These are phyloP conservation scores for Haplosporangium gracile DNA, from an alignment of 192 early-diverging fungal species.

Conservation along the genomic window DNA sequence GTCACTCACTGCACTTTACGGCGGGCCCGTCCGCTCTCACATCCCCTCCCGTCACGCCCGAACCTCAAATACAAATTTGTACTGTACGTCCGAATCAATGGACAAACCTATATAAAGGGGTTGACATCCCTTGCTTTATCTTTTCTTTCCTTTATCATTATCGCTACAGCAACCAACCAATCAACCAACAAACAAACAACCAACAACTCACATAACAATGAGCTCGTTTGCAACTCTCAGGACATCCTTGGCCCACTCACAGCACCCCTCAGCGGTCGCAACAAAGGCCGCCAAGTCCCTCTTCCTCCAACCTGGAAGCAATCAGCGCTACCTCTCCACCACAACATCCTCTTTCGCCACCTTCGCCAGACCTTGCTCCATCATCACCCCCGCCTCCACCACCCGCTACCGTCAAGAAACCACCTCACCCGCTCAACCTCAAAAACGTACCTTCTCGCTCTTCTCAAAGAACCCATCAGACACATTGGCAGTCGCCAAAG, in stretches of 20 bases:
- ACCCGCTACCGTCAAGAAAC: constrained; percentile 36
- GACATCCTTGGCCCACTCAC: constrained; percentile 2
- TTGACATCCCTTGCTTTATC: background rate
- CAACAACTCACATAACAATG: background rate
- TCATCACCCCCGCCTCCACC: constrained; percentile 41
- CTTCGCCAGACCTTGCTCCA: constrained; percentile 26
- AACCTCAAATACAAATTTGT: background rate
- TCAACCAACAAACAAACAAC: background rate
- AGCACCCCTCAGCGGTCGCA: background rate
- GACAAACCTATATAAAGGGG: background rate
- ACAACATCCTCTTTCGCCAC: background rate
- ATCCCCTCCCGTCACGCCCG: background rate
- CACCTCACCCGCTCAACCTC: background rate
- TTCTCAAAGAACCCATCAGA: background rate
- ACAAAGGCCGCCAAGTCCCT: constrained; percentile 21
- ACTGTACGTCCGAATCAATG: constrained; percentile 3
- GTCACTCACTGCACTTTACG: background rate
- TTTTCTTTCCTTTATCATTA: background rate
- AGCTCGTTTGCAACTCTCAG: constrained; percentile 20
- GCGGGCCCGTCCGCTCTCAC: constrained; percentile 1
- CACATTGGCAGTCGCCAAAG: background rate
- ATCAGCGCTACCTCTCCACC: constrained; percentile 11
- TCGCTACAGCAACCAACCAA: background rate
- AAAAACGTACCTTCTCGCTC: constrained; percentile 33
- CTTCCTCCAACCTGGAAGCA: background rate